Conservation (phyloP, 495 filamentous ascomycete genomes). For the Penicillium silybi region DNA sequence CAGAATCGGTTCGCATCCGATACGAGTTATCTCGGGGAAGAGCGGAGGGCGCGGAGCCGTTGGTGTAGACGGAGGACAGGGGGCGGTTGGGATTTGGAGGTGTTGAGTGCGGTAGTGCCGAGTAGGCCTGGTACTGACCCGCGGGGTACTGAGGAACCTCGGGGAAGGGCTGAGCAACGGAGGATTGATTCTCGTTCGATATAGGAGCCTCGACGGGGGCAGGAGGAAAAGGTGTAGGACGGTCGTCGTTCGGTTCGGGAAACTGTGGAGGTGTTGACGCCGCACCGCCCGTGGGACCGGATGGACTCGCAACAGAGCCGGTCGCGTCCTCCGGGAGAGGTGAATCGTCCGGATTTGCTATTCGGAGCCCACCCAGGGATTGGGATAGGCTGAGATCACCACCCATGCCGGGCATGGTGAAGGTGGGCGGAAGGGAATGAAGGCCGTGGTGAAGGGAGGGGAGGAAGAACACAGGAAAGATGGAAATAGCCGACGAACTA, state of each 20-base stretch:
- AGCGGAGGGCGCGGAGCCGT: conserved; percentile 34
- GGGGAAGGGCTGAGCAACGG: conserved; percentile 21
- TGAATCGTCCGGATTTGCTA: conserved; percentile 92
- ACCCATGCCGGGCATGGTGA: conserved; percentile 60
- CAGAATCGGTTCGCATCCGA: conserved; percentile 60
- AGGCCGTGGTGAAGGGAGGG: conserved; percentile 5
- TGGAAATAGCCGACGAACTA: conserved; percentile 26
- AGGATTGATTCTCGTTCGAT: conserved; percentile 27
- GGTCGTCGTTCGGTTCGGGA: conserved; percentile 15
- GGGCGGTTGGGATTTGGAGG: conserved; percentile 45
- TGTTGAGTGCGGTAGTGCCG: conserved; percentile 42
- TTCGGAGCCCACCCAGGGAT: conserved; percentile 89
- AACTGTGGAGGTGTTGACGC: conserved; percentile 26
- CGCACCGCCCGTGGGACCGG: conserved; percentile 24
- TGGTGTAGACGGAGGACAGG: conserved; percentile 52
- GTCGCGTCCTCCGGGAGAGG: conserved; percentile 54
- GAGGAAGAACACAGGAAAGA: conserved; percentile 1
- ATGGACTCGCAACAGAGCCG: conserved; percentile 19
- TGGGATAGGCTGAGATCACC: conserved; percentile 90
- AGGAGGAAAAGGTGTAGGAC: conserved; percentile 17
- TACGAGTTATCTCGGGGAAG: conserved; percentile 49
- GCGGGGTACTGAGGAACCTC: conserved; percentile 20
- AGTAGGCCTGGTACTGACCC: conserved; percentile 33
- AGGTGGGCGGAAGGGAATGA: conserved; percentile 2
- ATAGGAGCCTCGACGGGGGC: conserved; percentile 18